Base-by-base conservation (phyloP, 1,284 basidiomycete genomes). In the Fomitiporia mediterranea region DNA sequence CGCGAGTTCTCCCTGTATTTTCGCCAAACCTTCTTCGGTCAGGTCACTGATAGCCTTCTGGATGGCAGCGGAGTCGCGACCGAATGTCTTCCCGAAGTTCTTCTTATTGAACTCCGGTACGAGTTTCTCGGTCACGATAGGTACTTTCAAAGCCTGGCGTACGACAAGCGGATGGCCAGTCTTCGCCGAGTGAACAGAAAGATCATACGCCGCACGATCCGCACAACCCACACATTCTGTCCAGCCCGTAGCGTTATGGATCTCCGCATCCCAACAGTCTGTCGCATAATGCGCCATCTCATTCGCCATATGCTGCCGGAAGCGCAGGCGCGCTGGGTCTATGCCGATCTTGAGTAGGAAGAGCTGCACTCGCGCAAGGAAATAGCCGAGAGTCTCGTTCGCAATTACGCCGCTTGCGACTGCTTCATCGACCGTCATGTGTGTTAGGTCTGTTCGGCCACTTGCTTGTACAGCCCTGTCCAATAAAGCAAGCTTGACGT, bases 211-310 rank as follows among this genome's bases (percentile, higher is more conserved):
- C 8, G 93, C 92, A 55, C 97, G 88, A 73, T 99, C 96, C 46
- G 97, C 96, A 72, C 97, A 99, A n/a, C 96, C 97, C 51, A 98
- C 95, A 71, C 96, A 99, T 74, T 99, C 97, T 60, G 94, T 96
- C 97, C 97, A 99, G 51, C 96, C 96, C 65, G 86, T 89, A 47
- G 91, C 90, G 55, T 92, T 95, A 65, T 94, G 81, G 63, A 99
- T 98, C 77, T 99, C 96, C 57, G 95, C 95, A 70, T 99, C 96
- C 96, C 96, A 99, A 74, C 96, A 99, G 75, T 99, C 96, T 30
- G 93, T 84, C 57, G 96, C 96, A 70, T 99, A 99, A 72, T 99
- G 96, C 0, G 96, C 96, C 97, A 98, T 98, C 77, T 98, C 96
- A 74, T 92, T 93, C 59, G 74, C 81, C 94, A 98, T 98, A 73